Conservation (phyloP, 345 rosid species). For the Raphanus raphanistrum region DNA sequence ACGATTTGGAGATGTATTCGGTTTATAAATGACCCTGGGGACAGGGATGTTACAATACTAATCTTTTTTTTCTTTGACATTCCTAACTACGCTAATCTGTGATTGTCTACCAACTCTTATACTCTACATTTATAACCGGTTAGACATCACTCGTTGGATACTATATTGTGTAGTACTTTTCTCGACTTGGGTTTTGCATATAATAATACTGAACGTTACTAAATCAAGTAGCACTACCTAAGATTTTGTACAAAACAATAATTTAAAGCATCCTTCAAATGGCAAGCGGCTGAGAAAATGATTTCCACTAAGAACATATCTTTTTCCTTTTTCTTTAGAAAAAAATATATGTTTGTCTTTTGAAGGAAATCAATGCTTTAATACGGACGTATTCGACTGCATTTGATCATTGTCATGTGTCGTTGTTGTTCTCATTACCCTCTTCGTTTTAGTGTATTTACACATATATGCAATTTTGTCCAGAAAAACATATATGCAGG, state of each 20-base stretch:
- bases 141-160: constrained; percentile 5
- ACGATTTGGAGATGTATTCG: too few species aligned
- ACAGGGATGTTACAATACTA: too few species aligned
- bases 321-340: too few species aligned
- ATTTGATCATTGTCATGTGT: background rate
- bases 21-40: too few species aligned
- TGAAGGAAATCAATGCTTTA: constrained; percentile 4
- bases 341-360: background rate
- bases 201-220: constrained; percentile 27
- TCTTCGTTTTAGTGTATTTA: background rate
- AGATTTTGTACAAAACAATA: constrained; percentile 10
- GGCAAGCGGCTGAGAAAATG: constrained; percentile 24
- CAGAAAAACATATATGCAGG: too few species aligned
- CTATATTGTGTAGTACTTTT: constrained; percentile 6
- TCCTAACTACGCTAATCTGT: background rate
- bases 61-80: background rate
- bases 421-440: background rate
- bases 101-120: constrained; percentile 1
- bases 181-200: constrained; percentile 11
- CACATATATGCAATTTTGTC: too few species aligned
- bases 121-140: background rate
- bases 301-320: background rate
- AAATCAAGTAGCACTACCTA: constrained; percentile 35
- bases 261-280: constrained; percentile 26
- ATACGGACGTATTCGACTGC: constrained; percentile 20